Base-by-base conservation (phyloP, 495 filamentous ascomycete genomes). In the Xylaria nigripes region DNA sequence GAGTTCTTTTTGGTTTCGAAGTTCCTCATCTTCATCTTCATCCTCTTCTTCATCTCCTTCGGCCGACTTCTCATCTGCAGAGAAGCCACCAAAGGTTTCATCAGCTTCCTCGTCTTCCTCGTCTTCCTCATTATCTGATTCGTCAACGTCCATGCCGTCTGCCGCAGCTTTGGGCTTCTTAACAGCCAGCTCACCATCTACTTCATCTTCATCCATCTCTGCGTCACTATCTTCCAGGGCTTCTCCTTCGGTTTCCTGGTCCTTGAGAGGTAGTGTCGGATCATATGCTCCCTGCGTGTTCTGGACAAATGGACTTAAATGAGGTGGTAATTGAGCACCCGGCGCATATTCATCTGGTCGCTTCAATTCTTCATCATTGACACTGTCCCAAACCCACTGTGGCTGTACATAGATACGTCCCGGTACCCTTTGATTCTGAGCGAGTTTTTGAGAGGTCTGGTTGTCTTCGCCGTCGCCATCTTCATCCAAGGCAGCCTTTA, bases 371-470 rank as follows among this genome's bases (percentile, higher is more conserved):
- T 88, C 88, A 23, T 87, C 83, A 69, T 98, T 98, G 60, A 96
- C 72, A 64, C 86, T 89, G 58, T 98, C 93, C 93, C 93, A 98
- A 13, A 98, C 81, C 90, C 95, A 98, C 66, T 98, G 93, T 19
- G 93, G 93, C 71, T 98, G 93, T 45, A 98, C 69, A 60, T 97
- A 97, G 43, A 84, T 90, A 45, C 93, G 76, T 22, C 90, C 91
- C 7, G 91, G 90, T 55, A 96, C 83, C 30, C 91, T 80, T 53
- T 81, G 79, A 63, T 76, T 74, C 23, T 62, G 75, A 57, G 50
- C 80, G 61, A 80, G 72, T 61, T 69, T 75, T 63, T 72, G 75
- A 43, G 64, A 65, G 58, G 74, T 80, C 66, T 78, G 75, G 56
- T 81, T 81, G 55, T 82, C 78, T 44, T 79, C 75, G 1, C 68